Evolutionary conservation across 2,329 filamentous ascomycete genomes (phyloP), one percentile per base, ranked within the genome.

Genomic region (Botrytis pseudocinerea): DNA sequence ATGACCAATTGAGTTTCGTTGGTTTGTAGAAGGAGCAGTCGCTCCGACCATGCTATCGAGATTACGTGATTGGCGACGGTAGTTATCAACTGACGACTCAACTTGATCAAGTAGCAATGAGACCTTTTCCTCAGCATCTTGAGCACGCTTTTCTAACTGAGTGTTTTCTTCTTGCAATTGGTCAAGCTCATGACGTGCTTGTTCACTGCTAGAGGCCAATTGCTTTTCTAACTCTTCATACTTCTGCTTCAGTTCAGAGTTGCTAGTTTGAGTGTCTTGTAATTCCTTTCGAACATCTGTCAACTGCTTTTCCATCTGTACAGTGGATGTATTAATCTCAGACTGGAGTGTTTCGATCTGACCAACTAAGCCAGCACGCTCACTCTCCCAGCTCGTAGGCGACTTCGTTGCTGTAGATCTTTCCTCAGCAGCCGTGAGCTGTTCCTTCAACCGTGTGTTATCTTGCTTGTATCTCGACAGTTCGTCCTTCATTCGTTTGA

Each of bases 401-500:
- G 85, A 83, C n/a, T 78, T 82, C 72, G 78, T 80, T 51, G 80
- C 82, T 68, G 85, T 82, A 54, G 83, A 79, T 77, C 82, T 87
- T 77, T 87, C 89, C 81, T 89, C 91, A 70, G 90, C 85, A 71
- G 88, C 86, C 54, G 92, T 88, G n/a, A 98, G 85, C 79, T 98
- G 94, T 64, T 90, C 88, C 82, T 96, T 95, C 59, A 99, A 86
- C 74, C 92, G 92, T 28, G 87, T 85, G 79, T 98, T 98, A 75
- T 96, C 92, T 20, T 90, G 84, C 87, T 98, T 98, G 84, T 97
- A 96, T 73, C 94, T 93, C 71, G 92, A 87, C n/a, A 99, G 87
- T 83, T 99, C 96, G 79, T 98, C 94, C 85, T 98, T 98, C 87
- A 99, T 95, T 82, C 97, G 95, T 83, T 96, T 95, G 66, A 99